phyloP scores from a whole-genome alignment of 148 eudicot genomes.

The Mesembryanthemum crystallinum region DNA sequence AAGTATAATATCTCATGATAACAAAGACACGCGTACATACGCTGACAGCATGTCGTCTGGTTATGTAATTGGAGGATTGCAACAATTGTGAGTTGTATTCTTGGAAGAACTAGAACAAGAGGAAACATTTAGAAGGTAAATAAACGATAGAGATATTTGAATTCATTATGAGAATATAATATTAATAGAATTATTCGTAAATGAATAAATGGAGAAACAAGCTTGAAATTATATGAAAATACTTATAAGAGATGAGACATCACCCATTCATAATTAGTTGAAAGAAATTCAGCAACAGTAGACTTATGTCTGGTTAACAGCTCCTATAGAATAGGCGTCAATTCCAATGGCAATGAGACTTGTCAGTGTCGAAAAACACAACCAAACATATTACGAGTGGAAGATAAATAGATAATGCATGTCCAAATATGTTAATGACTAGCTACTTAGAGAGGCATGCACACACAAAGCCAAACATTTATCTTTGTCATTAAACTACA shows the following conservation, averaged over 20 bases:
- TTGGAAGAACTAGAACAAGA: constrained; percentile 45
- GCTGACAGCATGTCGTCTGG: constrained; percentile 61
- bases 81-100: constrained; percentile 51
- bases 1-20: neutral
- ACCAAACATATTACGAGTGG: too few species aligned
- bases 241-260: neutral
- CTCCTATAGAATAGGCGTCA: constrained; percentile 29
- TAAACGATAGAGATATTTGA: neutral
- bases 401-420: too few species aligned
- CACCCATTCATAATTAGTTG: constrained; percentile 45
- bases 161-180: too few species aligned
- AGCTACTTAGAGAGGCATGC: too few species aligned
- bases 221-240: too few species aligned
- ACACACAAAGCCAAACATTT: too few species aligned
- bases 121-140: neutral
- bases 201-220: neutral
- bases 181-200: too few species aligned
- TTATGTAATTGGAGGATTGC: constrained; percentile 62
- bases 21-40: constrained; percentile 22
- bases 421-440: too few species aligned
- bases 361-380: too few species aligned
- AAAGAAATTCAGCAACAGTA: constrained; percentile 47
- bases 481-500: too few species aligned
- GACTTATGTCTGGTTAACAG: constrained; percentile 50
- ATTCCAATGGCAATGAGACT: too few species aligned